Percentiles rank a stretch among this genome's conserved stretches.
Evolutionary conservation across 352 stramenopile species (phyloP).

Genomic region (Lagenidium sp.): DNA sequence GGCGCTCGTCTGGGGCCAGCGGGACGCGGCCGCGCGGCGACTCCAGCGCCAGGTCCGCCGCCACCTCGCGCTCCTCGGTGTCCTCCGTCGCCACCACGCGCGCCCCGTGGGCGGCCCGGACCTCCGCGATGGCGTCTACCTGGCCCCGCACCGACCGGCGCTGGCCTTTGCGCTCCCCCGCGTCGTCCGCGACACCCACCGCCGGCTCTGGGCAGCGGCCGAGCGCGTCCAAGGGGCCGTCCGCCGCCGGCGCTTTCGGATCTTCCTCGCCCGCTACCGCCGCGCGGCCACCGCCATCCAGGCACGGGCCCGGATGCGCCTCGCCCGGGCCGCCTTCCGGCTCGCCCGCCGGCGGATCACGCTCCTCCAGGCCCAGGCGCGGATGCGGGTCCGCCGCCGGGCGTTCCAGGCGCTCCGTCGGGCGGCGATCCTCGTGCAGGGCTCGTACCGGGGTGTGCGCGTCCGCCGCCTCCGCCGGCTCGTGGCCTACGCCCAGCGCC

Average conservation of each 20-base stretch:
- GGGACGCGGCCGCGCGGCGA: conserved; percentile 31
- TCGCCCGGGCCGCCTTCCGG: conserved; percentile 22
- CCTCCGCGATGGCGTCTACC: conserved; percentile 54
- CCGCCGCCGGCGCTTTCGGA: conserved; percentile 39
- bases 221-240: conserved; percentile 48
- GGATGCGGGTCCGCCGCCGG: conserved; percentile 34
- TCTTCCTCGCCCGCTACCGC: conserved; percentile 41
- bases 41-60: conserved; percentile 51
- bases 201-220: conserved; percentile 47
- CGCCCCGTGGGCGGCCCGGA: conserved; percentile 28
- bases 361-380: conserved; percentile 39
- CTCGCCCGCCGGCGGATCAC: conserved; percentile 27
- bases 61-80: conserved; percentile 19
- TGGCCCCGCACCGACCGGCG: conserved; percentile 20
- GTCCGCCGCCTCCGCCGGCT: conserved; percentile 40
- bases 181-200: conserved; percentile 41
- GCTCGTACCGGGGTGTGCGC: conserved; percentile 37
- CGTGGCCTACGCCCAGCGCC: conserved; percentile 44
- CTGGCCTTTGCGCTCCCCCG: conserved; percentile 34
- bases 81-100: conserved; percentile 33
- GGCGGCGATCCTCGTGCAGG: conserved; percentile 44
- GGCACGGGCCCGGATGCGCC: conserved; percentile 39
- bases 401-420: conserved; percentile 31
- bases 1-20: conserved; percentile 45
- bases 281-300: conserved; percentile 51